A percentile compares a stretch with the other conserved stretches of the same genome.
Conservation (phyloP, 2,329 filamentous ascomycete species). For the Pyrenophora tritici-repentis region DNA sequence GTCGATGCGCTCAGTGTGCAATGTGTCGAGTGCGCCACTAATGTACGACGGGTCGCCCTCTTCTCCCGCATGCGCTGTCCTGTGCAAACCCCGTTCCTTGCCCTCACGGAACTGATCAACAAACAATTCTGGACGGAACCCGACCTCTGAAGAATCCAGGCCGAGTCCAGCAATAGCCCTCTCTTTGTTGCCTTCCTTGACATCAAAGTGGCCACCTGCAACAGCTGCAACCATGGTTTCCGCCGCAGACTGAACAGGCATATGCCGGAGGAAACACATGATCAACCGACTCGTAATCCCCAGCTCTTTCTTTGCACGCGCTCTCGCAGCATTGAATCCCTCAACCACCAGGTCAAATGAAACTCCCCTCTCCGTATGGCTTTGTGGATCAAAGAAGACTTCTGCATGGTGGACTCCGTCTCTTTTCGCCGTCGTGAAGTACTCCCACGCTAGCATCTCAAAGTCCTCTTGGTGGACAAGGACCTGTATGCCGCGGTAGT, state of each 20-base stretch:
- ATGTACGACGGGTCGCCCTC: conserved; percentile 74
- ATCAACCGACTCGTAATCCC: conserved; percentile 69
- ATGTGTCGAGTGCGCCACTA: conserved; percentile 63
- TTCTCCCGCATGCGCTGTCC: conserved; percentile 78
- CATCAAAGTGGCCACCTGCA: conserved; percentile 49
- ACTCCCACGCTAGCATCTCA: conserved; percentile 72
- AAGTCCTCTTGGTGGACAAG: conserved; percentile 70
- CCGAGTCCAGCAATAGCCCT: conserved; percentile 67
- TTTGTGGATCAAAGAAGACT: conserved; percentile 82
- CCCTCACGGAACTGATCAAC: conserved; percentile 64
- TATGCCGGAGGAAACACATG: conserved; percentile 73
- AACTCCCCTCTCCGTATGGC: conserved; percentile 68
- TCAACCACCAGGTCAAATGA: conserved; percentile 65
- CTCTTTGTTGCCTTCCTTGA: conserved; percentile 50
- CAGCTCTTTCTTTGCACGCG: conserved; percentile 65
- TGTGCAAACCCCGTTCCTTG: conserved; percentile 57
- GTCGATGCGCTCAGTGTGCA: conserved; percentile 71
- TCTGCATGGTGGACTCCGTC: conserved; percentile 75
- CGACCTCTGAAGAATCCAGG: conserved; percentile 65
- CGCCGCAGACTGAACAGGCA: conserved; percentile 60
- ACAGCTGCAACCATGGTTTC: conserved; percentile 53
- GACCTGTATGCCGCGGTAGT: conserved; percentile 76
- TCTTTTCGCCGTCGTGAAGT: conserved; percentile 67
- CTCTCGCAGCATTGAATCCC: conserved; percentile 66
- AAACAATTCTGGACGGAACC: conserved; percentile 60